Base-by-base conservation (phyloP, 192 early-diverging fungal genomes). In the Gorgonomyces haynaldii region DNA sequence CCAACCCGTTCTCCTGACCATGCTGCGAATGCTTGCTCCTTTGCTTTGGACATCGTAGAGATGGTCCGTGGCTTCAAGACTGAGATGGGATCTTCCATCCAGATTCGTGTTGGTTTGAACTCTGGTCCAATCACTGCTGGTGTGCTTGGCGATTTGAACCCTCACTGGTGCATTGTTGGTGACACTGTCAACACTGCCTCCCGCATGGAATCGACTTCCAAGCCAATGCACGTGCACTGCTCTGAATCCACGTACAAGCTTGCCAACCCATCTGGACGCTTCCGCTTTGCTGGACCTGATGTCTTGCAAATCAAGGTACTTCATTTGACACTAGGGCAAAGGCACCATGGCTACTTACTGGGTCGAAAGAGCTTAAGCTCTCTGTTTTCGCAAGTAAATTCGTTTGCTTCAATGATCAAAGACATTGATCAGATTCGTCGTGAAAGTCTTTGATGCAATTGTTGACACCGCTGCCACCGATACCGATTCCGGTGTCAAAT, bases 101-200 rank as follows among this genome's bases (percentile, higher is more conserved):
- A 62, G 24, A 59, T 70, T 31, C 51, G 64, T 29, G 54, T 66
- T 27, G 68, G 68, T 43, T 42, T 70, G 15, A 53, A 66, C 30
- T 49, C 62, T 37, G 68, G 68, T n/a, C 68, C 68, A 15, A 53
- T 70, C 8, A 66, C 59, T 9, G 64, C 62, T 1, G 68, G 64
- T 30, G 58, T 70, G 12, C 45, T 70, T 6, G 68, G 68, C 4
- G 60, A 62, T 8, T 39, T 44, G 13, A 70, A 62, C 51, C 68
- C 68, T 17, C 60, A 62, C 42, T 70, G 56, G 47, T 66, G 63
- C 39, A 35, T 70, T 37, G 54, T 70, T 20, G 68, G 68, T 13
- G 68, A 70, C 31, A 70, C 68, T 22, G 64, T 61, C 25, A 64
- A 44, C 17, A 62, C 57, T 42, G 68, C 68, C 2, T 67, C 64